phyloP scores from a whole-genome alignment of 176 grass and related monocot species.

The Carex myosuroides region DNA sequence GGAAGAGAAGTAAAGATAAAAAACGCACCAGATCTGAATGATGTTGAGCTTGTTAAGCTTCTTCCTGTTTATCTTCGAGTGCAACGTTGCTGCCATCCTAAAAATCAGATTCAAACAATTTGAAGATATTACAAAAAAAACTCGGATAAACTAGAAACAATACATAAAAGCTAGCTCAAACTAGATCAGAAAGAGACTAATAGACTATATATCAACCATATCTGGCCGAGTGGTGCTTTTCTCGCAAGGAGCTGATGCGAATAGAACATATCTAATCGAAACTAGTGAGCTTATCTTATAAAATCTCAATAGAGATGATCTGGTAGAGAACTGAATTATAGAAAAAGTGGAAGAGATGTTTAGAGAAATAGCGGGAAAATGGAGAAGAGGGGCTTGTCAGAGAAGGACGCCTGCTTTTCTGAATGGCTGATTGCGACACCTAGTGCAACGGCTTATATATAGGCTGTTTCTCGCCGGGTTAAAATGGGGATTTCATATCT shows the following conservation, averaged over 20 bases:
- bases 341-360: background rate
- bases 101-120: constrained; percentile 8
- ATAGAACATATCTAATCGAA: constrained; percentile 64
- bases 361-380: constrained; percentile 1
- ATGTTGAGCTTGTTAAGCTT: constrained; percentile 85
- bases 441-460: background rate
- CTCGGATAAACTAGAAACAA: background rate
- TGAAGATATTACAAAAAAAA: background rate
- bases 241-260: constrained; percentile 85
- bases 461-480: background rate
- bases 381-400: background rate
- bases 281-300: background rate
- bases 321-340: background rate
- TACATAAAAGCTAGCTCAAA: background rate
- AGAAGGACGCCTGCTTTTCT: no score
- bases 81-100: constrained; percentile 94
- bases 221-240: constrained; percentile 87
- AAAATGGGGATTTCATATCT: background rate
- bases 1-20: background rate
- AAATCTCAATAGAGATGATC: background rate
- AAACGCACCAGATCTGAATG: constrained; percentile 74
- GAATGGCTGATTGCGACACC: no score
- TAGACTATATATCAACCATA: constrained; percentile 39
- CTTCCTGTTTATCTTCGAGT: constrained; percentile 71
- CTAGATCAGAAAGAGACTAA: background rate